phyloP scores from a whole-genome alignment of 345 rosid genomes.

The Conringia planisiliqua region DNA sequence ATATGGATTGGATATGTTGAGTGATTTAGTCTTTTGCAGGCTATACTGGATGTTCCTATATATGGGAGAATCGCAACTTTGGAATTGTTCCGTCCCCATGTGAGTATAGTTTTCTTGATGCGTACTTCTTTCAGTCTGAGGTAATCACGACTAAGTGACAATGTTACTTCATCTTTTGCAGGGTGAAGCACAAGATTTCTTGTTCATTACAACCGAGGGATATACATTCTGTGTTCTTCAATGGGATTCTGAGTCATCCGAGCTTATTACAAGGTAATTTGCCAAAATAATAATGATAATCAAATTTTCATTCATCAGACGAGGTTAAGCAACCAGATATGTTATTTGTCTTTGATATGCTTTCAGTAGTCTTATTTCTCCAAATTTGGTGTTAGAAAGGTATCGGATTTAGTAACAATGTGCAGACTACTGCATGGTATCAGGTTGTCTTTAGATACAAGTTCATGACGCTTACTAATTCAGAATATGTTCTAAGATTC shows the following conservation, averaged over 20 bases:
- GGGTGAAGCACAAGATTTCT: slow-evolving; percentile 89
- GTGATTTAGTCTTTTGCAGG: slow-evolving; percentile 44
- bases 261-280: slow-evolving; percentile 78
- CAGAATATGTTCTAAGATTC: neutral
- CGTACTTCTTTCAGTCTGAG: neutral
- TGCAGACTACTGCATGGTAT: neutral
- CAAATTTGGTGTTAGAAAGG: slow-evolving; percentile 1
- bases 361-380: neutral
- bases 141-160: slow-evolving; percentile 3
- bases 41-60: slow-evolving; percentile 83
- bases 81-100: slow-evolving; percentile 91
- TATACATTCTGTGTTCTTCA: slow-evolving; percentile 91
- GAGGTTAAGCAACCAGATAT: neutral
- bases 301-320: neutral
- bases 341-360: neutral
- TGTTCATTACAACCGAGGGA: slow-evolving; percentile 89
- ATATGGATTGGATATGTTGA: neutral
- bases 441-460: neutral
- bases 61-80: slow-evolving; percentile 94
- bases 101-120: slow-evolving; percentile 39
- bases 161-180: slow-evolving; percentile 36
- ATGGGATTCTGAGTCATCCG: slow-evolving; percentile 80
- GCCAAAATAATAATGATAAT: neutral
- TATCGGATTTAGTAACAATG: neutral
- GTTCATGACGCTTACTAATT: neutral